Base-by-base conservation (phyloP, 2,329 filamentous ascomycete species). In the Anthostomella pinea region DNA sequence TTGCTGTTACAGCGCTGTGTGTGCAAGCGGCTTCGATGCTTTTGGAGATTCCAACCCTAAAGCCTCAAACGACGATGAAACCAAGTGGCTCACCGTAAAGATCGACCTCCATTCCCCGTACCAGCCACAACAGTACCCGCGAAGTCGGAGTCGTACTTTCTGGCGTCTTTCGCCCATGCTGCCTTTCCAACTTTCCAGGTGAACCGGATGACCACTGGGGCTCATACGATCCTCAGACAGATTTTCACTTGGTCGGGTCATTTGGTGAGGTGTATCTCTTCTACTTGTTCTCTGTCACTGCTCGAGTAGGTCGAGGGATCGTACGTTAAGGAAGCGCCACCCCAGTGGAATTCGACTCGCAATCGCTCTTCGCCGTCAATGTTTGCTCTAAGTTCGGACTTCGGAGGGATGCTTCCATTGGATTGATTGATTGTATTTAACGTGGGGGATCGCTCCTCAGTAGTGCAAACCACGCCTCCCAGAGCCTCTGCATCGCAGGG, bases 271-370 rank as follows among this genome's bases (percentile, higher is more conserved):
- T 66, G 6, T 46, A 34, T 7, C 51, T 49, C 37, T 65, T 38
- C 29, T 54, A 56, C 30, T 65, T 53, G 16, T 56, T 35, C 1
- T 51, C 42, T 17, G 57, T 45, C 3, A 58, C 52, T 11, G 52
- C 52, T 5, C 56, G 34, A 3, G 51, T 57, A 2, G 70, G 71
- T 3, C 68, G 59, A 8, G 57, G 47, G 19, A 74, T 56, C 5
- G 64, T n/a, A n/a, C n/a, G n/a, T 66, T 48, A 74, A 72, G 4
- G 64, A 67, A 0, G 74, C 65, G 8, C 70, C 69, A 25, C 64
- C 67, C 38, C 70, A 75, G 37, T 65, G 58, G 44, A 71, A 74
- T 41, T 70, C 43, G 0, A 60, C 70, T 0, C 63, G 61, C 8
- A 75, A 59, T 13, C 62, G 50, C 23, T 70, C 63, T 26, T 60